Conservation (phyloP, 768 basidiomycete genomes). For the Mycena rebaudengoi region DNA sequence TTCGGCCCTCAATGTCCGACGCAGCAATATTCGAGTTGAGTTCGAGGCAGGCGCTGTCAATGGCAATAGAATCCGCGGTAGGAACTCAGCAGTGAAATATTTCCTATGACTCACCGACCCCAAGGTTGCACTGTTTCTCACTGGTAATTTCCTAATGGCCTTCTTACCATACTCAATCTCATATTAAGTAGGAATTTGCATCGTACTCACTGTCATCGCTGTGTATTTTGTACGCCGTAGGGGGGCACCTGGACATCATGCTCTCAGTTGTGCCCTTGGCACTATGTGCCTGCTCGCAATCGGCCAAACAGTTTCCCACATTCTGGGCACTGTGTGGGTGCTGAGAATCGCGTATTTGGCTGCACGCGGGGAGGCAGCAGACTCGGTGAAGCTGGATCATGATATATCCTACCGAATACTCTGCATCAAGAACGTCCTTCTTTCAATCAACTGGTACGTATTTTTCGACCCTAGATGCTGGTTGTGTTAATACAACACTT, state of each 20-base stretch:
- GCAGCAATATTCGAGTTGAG: no score
- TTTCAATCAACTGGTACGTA: no score
- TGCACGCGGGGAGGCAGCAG: not conserved
- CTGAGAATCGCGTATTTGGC: not conserved
- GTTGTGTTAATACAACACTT: no score
- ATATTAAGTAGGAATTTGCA: not conserved
- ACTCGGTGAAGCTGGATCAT: no score
- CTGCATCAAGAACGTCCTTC: no score
- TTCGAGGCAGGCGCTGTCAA: no score
- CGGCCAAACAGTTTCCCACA: not conserved
- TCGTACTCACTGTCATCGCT: not conserved
- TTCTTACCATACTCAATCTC: not conserved
- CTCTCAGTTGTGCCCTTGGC: not conserved
- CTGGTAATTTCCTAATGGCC: not conserved
- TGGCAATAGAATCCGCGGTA: slow-evolving; percentile 5
- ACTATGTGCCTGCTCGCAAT: not conserved
- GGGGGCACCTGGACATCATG: not conserved
- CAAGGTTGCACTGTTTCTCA: slow-evolving; percentile 2
- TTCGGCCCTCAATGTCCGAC: no score
- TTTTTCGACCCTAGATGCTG: no score
- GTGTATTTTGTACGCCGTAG: not conserved
- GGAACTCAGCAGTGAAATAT: not conserved
- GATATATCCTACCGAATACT: no score
- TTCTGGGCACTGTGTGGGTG: not conserved
- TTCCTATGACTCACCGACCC: no score